phyloP scores from a whole-genome alignment of 2,329 filamentous ascomycete genomes.

The Beauveria sp. region DNA sequence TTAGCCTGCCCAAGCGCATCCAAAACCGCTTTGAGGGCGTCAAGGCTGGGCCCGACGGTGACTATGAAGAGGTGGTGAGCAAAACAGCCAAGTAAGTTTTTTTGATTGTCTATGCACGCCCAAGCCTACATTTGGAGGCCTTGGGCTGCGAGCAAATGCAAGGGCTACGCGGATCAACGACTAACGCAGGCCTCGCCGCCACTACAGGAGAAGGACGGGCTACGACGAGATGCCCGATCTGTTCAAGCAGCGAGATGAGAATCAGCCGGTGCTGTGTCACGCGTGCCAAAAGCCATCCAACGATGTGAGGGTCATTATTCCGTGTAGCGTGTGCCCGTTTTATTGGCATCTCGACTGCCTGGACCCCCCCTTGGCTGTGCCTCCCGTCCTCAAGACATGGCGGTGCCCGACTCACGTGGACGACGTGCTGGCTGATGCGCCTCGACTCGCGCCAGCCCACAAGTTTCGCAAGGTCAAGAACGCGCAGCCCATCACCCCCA shows the following conservation, averaged over 20 bases:
- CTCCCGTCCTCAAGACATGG: slow-evolving; percentile 72
- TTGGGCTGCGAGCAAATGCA: background rate
- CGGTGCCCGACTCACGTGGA: slow-evolving; percentile 83
- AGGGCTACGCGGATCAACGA: background rate
- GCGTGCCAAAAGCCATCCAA: slow-evolving; percentile 61
- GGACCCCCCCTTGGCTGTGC: slow-evolving; percentile 72
- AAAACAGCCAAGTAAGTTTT: slow-evolving; percentile 54
- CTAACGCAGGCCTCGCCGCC: background rate
- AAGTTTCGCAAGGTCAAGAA: slow-evolving; percentile 54
- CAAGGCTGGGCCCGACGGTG: slow-evolving; percentile 65
- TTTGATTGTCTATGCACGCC: background rate
- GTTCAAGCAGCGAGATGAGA: slow-evolving; percentile 65
- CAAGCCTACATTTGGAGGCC: background rate
- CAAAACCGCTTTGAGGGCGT: slow-evolving; percentile 76
- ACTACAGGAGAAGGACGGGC: slow-evolving; percentile 41
- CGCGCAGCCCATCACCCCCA: slow-evolving; percentile 42
- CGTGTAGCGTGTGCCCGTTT: slow-evolving; percentile 74
- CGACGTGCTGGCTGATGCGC: slow-evolving; percentile 57
- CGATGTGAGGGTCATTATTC: slow-evolving; percentile 62
- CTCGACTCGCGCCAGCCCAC: slow-evolving; percentile 52
- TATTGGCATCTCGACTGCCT: slow-evolving; percentile 92
- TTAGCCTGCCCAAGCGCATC: slow-evolving; percentile 61
- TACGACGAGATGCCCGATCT: slow-evolving; percentile 60
- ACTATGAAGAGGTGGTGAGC: slow-evolving; percentile 64
- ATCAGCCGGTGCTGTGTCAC: slow-evolving; percentile 70